Base-by-base conservation (phyloP, 169 alveolate genomes). In the Blepharisma undulans region DNA sequence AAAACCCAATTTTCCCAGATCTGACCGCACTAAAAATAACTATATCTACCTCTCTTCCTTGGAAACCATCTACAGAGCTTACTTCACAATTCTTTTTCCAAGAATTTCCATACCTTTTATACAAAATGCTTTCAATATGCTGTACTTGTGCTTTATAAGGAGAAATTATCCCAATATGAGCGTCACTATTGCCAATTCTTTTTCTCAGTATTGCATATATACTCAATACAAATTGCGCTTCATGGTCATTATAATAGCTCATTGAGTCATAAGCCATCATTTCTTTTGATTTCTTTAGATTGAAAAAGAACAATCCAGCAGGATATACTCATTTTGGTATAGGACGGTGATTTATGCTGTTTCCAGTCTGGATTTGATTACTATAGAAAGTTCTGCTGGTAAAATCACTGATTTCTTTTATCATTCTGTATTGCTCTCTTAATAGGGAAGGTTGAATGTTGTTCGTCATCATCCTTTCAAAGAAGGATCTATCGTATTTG, bases 391-490 rank as follows among this genome's bases (percentile, higher is more conserved):
- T 96, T 85, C 96, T 96, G 12, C 98, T 96, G 6, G 99, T 99
- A 89, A 98, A 98, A 77, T 94, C 98, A 86, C 98, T 94, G 36
- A 98, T 94, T 66, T 97, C 97, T 72, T 99, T 99, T 90, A 98
- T 99, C 99, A 98, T 98, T 81, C 99, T 97, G 95, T 98, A 98
- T 93, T 98, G 98, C 21, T 97, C 99, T 94, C 98, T 97, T 66
- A 98, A 92, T 92, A 97, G 97, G 76, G 96, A 94, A 34, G 99
- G 99, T 14, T 12, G 6, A 36, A 84, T 88, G 84, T 92, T 93
- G 90, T 89, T 80, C 72, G 94, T 93, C 60, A 92, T 88, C 34
- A 94, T 60, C 77, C 97, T 93, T 88, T 94, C 96, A 89, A 95
- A 95, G 16, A 95, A 72, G 19, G 95, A 89, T 59, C 94, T 90